Evolutionary conservation across 768 basidiomycete genomes (phyloP), one percentile per base, ranked within the genome.

Genomic region (Kwoniella newhampshirensis): DNA sequence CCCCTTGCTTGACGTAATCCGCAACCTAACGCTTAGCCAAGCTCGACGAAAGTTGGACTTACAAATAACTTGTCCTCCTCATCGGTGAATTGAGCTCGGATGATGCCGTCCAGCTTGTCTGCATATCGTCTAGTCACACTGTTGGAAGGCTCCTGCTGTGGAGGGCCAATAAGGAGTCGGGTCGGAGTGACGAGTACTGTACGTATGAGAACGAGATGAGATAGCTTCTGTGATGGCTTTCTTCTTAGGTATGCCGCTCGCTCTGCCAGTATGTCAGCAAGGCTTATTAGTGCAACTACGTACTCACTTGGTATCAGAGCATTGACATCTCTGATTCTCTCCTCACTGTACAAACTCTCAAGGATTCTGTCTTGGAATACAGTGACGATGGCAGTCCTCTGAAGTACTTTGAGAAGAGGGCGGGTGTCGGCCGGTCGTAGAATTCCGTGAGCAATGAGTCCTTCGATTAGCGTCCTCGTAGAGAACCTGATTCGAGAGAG

Each of bases 11-110:
- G 21, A 64, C 61, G n/a, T 57, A 55, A 20, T 68, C 57, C 17
- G 54, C 54, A 7, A 74, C 50, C 72, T 73, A 42, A 21, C 9
- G 15, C 5, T 13, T 26, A n/a, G 18, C 20, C 36, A 44, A 54
- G 23, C 49, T 21, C 41, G 12, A 20, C 2, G 20, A 13, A 15
- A 47, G 15, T 13, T 25, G 15, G 1, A 58, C 74, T 54, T 18
- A 75, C 70, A 32, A 57, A 66, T 18, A 76, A 49, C 28, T 51
- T 56, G 46, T 75, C 73, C 52, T 76, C 73, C 47, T 74, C 75
- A 43, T 76, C 75, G 2, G 70, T 52, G 48, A 76, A 76, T 30
- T 62, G 50, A 0, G 74, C 71, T 4, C 73, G 59, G n/a, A 76
- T 56, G 49, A 76, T 68, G 5, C 50, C 64, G 37, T 74, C 68